Percentiles rank a stretch among this genome's conserved stretches.
phyloP scores from a whole-genome alignment of 345 rosid species.

The Capsella bursapastoris region DNA sequence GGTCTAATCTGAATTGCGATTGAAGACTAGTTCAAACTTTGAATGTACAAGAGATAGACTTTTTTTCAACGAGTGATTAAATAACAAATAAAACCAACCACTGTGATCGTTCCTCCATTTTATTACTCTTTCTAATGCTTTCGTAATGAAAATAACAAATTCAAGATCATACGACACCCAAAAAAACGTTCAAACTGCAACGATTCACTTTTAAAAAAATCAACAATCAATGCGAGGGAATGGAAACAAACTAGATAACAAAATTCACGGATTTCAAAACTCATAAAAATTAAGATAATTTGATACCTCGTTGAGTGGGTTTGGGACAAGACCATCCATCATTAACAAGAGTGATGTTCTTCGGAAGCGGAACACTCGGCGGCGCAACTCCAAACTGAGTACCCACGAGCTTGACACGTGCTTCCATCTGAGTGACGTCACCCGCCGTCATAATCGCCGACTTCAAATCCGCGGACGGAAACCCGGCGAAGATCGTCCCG shows the following conservation, averaged over 20 bases:
- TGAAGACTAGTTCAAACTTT: slow-evolving; percentile 35
- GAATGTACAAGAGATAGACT: slow-evolving; percentile 29
- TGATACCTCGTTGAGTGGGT: slow-evolving; percentile 58
- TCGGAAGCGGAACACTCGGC: slow-evolving; percentile 72
- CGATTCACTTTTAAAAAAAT: not conserved
- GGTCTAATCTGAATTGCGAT: not conserved
- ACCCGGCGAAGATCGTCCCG: slow-evolving; percentile 83
- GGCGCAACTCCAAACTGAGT: slow-evolving; percentile 88
- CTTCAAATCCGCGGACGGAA: slow-evolving; percentile 74
- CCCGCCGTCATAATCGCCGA: slow-evolving; percentile 96
- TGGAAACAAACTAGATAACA: not conserved
- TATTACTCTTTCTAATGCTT: not conserved
- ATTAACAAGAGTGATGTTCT: slow-evolving; percentile 66
- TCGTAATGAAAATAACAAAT: slow-evolving; percentile 22
- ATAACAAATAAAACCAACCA: not conserved
- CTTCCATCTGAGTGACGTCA: slow-evolving; percentile 77
- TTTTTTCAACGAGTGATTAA: slow-evolving; percentile 25
- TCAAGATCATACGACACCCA: not conserved
- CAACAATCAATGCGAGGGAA: not conserved
- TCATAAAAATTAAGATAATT: not conserved
- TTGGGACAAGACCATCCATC: slow-evolving; percentile 75
- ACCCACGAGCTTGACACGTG: slow-evolving; percentile 72
- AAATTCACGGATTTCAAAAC: not conserved
- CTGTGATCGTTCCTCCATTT: not conserved
- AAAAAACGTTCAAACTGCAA: not conserved